Evolutionary conservation across 2,329 filamentous ascomycete genomes (phyloP).

Genomic region (Colletotrichum tabaci): DNA sequence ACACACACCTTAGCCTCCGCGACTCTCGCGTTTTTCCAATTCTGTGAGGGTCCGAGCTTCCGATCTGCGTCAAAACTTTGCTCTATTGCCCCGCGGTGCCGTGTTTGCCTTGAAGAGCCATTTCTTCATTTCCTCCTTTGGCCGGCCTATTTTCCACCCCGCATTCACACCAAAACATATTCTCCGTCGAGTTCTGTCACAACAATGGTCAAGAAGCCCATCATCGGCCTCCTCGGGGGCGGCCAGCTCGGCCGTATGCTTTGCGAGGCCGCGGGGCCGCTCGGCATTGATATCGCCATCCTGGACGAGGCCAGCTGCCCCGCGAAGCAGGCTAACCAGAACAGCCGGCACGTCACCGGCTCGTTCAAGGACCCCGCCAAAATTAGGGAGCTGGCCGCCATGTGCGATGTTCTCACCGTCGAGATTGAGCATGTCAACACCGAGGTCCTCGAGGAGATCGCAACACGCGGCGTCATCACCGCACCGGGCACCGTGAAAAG

Average conservation of each 20-base stretch:
- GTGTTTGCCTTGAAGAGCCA: conserved; percentile 32
- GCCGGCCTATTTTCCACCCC: conserved; percentile 17
- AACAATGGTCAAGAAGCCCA: conserved; percentile 53
- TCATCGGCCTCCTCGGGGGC: conserved; percentile 69
- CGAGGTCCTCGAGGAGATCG: conserved; percentile 88
- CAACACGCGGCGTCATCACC: conserved; percentile 73
- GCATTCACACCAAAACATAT: conserved; percentile 11
- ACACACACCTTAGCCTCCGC: neutral
- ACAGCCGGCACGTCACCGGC: conserved; percentile 81
- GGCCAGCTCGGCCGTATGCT: conserved; percentile 95
- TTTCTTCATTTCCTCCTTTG: conserved; percentile 26
- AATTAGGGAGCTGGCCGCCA: conserved; percentile 83
- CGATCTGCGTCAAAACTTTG: conserved; percentile 29
- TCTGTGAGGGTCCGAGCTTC: conserved; percentile 35
- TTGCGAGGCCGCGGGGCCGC: conserved; percentile 81
- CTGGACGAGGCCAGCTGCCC: conserved; percentile 84
- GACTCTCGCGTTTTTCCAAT: conserved; percentile 15
- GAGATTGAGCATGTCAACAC: conserved; percentile 98
- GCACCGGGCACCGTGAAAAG: conserved; percentile 59
- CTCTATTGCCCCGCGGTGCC: conserved; percentile 15
- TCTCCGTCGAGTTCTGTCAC: conserved; percentile 23
- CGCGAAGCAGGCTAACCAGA: conserved; percentile 88
- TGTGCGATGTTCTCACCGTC: conserved; percentile 87
- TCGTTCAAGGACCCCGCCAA: conserved; percentile 89
- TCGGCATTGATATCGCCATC: conserved; percentile 84